These are phyloP conservation scores for Rhexocercosporidium sp. DNA, from an alignment of 2,329 filamentous ascomycete genomes.

Conservation along the genomic window DNA sequence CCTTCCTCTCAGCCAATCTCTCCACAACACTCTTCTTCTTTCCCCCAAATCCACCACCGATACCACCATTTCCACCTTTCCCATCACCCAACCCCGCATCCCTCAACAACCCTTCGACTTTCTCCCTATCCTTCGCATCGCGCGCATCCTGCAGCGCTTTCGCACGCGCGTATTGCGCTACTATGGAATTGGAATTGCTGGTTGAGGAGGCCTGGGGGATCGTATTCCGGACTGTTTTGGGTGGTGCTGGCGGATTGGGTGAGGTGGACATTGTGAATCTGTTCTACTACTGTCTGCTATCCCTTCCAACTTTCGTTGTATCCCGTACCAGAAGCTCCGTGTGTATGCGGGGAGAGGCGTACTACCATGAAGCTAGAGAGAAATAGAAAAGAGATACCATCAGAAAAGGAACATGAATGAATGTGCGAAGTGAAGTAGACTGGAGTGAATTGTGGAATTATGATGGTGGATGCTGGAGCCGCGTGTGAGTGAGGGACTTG, in stretches of 20 bases:
- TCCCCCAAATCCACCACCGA: constrained; percentile 14
- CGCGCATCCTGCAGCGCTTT: constrained; percentile 39
- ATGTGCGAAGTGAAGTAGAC: not conserved
- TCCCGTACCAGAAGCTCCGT: not conserved
- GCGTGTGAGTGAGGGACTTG: not conserved
- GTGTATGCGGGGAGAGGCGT: too few species aligned
- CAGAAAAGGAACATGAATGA: not conserved
- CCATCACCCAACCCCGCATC: constrained; percentile 17
- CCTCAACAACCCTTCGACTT: constrained; percentile 26
- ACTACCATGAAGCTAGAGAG: not conserved
- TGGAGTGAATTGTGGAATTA: not conserved
- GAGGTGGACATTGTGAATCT: not conserved
- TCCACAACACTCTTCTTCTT: constrained; percentile 36
- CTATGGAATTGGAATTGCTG: constrained; percentile 38
- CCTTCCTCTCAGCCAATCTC: constrained; percentile 39
- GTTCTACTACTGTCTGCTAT: not conserved
- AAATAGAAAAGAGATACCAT: not conserved
- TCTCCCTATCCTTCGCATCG: constrained; percentile 27
- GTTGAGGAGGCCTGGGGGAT: constrained; percentile 36
- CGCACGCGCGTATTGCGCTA: constrained; percentile 41
- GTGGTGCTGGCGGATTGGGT: not conserved
- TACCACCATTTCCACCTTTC: not conserved
- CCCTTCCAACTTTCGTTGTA: not conserved
- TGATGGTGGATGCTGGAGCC: not conserved
- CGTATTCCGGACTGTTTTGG: constrained; percentile 16